Base-by-base conservation (phyloP, 495 filamentous ascomycete genomes). In the Daldinia vernicosa region DNA sequence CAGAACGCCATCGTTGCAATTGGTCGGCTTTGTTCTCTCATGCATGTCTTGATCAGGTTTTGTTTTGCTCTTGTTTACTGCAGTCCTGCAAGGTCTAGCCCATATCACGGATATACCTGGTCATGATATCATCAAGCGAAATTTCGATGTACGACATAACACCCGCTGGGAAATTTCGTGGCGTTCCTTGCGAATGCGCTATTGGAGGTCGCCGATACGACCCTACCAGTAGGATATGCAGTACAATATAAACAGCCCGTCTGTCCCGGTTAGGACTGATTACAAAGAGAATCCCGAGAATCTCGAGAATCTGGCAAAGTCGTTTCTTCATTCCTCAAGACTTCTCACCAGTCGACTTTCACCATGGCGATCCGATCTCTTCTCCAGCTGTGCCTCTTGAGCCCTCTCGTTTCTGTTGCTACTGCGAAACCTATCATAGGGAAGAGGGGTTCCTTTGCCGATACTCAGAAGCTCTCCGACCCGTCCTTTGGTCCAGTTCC, bases 401-500 rank as follows among this genome's bases (percentile, higher is more conserved):
- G 28, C 37, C 60, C 70, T 45, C 55, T 73, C 24, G 56, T 59
- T 9, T 69, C 70, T 40, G 26, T 73, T 19, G 61, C 57, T 8
- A 35, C 51, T n/a, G 70, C 70, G n/a, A 65, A 65, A 9, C 66
- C 70, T 22, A 37, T 69, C 40, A 17, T 37, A 19, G 70, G 70
- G 5, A 69, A 57, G 50, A 17, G 27, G 6, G 66, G 66, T 3
- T 58, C 61, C 11, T 69, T 69, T 43, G 43, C 43, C 24, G 73
- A 79, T 19, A 65, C 76, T n/a, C 79, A 82, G 65, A 74, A 72
- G 40, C 75, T 82, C 32, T 71, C 80, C 9, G 76, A 82, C 58
- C 79, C 80, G 2, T 74, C 40, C 0, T 81, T 76, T 63, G 80
- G 80, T 54, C 81, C 79, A 17, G 72, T 82, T 15, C 83, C 83